These are phyloP conservation scores for Vigna reflexopilosa DNA, from an alignment of 306 rosid genomes.

Conservation along the genomic window DNA sequence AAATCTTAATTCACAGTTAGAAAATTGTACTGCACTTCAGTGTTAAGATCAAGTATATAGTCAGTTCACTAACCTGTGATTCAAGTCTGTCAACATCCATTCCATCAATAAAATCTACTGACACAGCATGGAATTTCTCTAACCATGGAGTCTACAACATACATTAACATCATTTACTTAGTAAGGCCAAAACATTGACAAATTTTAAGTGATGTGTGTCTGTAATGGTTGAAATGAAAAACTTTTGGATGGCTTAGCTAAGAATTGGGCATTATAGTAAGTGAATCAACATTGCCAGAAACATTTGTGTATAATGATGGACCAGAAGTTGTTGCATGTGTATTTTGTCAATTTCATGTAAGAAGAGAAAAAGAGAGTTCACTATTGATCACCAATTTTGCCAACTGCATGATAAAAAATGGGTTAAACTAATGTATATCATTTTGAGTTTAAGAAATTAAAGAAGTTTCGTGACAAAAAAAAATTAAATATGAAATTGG, in stretches of 20 bases:
- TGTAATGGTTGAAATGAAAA: constrained; percentile 16
- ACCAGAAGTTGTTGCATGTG: background rate
- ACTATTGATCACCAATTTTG: too few species aligned
- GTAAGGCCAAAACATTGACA: constrained; percentile 41
- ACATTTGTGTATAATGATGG: background rate
- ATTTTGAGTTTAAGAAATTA: too few species aligned
- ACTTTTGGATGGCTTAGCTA: background rate
- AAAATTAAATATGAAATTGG: too few species aligned
- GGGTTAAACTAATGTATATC: too few species aligned
- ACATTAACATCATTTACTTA: constrained; percentile 37
- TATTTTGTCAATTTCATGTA: background rate
- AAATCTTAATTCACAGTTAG: constrained; percentile 40
- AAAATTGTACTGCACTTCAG: constrained; percentile 37
- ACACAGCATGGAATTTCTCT: constrained; percentile 84
- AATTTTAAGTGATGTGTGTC: constrained; percentile 1
- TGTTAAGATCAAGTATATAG: background rate
- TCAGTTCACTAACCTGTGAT: constrained; percentile 40
- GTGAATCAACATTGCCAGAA: background rate
- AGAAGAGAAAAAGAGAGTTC: too few species aligned
- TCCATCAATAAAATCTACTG: constrained; percentile 78
- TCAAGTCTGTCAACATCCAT: constrained; percentile 73
- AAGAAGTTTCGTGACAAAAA: too few species aligned
- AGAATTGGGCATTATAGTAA: constrained; percentile 28
- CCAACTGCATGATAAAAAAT: too few species aligned
- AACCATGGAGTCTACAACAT: constrained; percentile 83